Conservation (phyloP, 768 basidiomycete genomes). For the Mycena venus region DNA sequence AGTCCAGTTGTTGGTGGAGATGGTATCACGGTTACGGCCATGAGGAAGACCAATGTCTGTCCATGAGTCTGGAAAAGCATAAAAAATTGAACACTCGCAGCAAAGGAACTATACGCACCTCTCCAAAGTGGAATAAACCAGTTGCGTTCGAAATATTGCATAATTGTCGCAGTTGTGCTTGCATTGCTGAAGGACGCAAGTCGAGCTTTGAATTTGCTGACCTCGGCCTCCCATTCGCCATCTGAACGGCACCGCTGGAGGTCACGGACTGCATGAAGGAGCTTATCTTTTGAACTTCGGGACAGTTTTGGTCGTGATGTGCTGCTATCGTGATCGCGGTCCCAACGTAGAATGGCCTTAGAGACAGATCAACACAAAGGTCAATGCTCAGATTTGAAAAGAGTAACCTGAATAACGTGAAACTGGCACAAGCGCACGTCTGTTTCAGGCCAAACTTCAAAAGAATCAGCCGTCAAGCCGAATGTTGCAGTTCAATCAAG, state of each 20-base stretch:
- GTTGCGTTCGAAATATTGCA: conserved; percentile 27
- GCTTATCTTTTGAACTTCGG: neutral
- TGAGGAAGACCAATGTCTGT: conserved; percentile 29
- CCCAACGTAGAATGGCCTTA: conserved; percentile 21
- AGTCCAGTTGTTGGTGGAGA: conserved; percentile 33
- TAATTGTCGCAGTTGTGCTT: neutral
- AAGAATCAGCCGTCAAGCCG: neutral
- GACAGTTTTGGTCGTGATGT: conserved; percentile 3
- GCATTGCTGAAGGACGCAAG: neutral
- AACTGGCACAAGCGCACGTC: conserved; percentile 32
- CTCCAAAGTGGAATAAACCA: conserved; percentile 29
- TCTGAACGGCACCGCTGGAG: conserved; percentile 11
- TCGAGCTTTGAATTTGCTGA: neutral
- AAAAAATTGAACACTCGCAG: neutral
- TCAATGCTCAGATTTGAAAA: neutral
- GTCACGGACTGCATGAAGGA: conserved; percentile 14
- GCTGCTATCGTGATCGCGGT: conserved; percentile 9
- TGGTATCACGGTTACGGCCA: conserved; percentile 26
- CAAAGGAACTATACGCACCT: neutral
- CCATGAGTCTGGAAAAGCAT: conserved; percentile 2
- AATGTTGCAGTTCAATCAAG: no score
- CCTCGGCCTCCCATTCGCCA: neutral
- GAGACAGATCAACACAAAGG: neutral
- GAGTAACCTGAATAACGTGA: conserved; percentile 33
- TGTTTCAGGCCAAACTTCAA: conserved; percentile 1